Evolutionary conservation across 2,329 filamentous ascomycete genomes (phyloP), one percentile per base, ranked within the genome.

Genomic region (Leptodontidium sp.): DNA sequence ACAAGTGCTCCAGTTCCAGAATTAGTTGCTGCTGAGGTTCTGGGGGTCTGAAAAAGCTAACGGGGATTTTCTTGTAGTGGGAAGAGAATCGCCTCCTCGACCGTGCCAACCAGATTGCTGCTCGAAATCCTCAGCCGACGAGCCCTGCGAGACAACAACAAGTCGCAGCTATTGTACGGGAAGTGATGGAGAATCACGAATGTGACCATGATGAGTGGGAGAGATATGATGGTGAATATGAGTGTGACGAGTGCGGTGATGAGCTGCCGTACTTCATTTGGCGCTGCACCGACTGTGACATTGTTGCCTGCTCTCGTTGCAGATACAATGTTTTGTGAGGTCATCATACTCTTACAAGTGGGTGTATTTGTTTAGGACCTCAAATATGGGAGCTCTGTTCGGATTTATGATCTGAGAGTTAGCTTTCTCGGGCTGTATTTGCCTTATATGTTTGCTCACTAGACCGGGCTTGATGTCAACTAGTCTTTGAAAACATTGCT

Each of bases 291-390:
- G 76, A 80, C 55, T 88, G 85, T 66, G 74, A 74, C 3, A 73
- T 85, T 1, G 74, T 79, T 72, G 82, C 79, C n/a, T 87, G 85
- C 65, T 77, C 80, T n/a, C 73, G 80, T 1, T 87, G 85, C 66
- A 75, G 59, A 35, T 38, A 64, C 24, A 67, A 67, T 47, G 24
- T 40, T 11, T 45, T 61, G 58, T 47, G 40, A 61, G 4, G 9
- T 9, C 17, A 8, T 15, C 21, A 6, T 1, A 8, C 15, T 17
- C 15, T 21, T n/a, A 32, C 12, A 38, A 8, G 32, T 35, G 26
- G 17, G 17, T 53, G 29, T 32, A 32, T 32, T 32, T 26, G 43
- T 45, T 17, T 45, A 1, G 12, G 43, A 45, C 11, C 29, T 32
- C 29, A 32, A 32, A 32, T 32, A 32, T 32, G 6, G 29, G 1